phyloP scores from a whole-genome alignment of 371 early-diverging fungal genomes.

The Mucor ambiguus region DNA sequence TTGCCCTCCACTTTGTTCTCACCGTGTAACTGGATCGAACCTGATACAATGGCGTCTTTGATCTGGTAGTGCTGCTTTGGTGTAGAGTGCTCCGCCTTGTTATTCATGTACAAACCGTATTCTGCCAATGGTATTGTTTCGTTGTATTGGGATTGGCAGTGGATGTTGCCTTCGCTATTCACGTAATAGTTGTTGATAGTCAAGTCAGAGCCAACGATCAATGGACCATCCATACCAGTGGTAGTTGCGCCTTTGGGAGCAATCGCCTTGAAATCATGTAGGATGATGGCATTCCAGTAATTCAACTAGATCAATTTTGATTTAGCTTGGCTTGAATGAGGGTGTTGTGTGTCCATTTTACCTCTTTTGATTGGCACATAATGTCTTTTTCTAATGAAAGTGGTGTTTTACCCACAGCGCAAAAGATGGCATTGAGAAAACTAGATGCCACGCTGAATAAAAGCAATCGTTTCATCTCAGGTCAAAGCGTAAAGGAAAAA shows the following conservation, averaged over 20 bases:
- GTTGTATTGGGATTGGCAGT: not conserved
- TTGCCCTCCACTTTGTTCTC: not conserved
- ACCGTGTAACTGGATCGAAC: not conserved
- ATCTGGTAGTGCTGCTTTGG: not conserved
- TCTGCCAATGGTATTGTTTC: not conserved
- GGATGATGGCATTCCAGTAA: not conserved
- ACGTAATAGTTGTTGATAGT: not conserved
- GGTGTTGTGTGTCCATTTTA: not conserved
- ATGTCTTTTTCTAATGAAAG: not conserved
- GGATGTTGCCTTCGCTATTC: not conserved
- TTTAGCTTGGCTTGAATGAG: not conserved
- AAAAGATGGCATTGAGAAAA: not conserved
- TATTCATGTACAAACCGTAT: not conserved
- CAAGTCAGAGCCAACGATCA: not conserved
- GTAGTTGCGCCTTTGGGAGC: not conserved
- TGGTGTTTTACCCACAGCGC: not conserved
- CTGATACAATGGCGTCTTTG: not conserved
- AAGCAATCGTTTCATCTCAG: not conserved
- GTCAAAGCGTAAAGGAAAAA: not conserved
- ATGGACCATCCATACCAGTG: not conserved
- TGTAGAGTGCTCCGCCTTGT: not conserved
- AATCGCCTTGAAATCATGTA: not conserved
- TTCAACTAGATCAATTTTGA: not conserved
- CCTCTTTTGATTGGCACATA: constrained; percentile 2
- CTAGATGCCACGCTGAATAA: not conserved